Percentiles rank a stretch among this genome's conserved stretches.
Evolutionary conservation across 257 asterid genomes (phyloP).

Genomic region (Nicotiana noctiflora): DNA sequence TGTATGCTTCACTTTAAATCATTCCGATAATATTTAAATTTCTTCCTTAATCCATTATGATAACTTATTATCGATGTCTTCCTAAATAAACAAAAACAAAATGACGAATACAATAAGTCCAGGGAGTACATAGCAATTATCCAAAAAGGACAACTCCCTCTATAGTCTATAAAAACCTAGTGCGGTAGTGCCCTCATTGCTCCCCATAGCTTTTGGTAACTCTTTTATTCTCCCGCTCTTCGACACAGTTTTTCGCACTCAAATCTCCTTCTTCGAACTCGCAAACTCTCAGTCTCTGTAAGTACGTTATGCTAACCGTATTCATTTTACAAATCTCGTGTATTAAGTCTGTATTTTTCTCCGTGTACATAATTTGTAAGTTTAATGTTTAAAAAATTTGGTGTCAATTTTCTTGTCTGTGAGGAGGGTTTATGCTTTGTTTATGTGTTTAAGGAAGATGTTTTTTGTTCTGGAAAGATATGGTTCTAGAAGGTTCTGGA

Average conservation of each 20-base stretch:
- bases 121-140: background rate
- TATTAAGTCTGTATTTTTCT: background rate
- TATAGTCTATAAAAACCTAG: background rate
- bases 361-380: background rate
- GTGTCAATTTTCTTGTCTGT: background rate
- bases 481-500: background rate
- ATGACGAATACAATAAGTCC: background rate
- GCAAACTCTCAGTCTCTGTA: background rate
- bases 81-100: no score
- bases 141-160: background rate
- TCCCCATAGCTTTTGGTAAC: background rate
- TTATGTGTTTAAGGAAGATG: background rate
- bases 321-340: background rate
- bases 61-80: no score
- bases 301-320: background rate
- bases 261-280: background rate
- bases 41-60: no score
- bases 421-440: background rate
- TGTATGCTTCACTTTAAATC: no score
- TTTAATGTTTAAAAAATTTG: background rate
- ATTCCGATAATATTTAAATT: no score
- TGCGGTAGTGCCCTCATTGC: background rate
- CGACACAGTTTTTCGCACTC: background rate
- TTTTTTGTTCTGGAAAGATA: background rate
- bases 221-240: slow-evolving; percentile 4